These are phyloP conservation scores for Eucalyptus sideroxylon DNA, from an alignment of 345 rosid species.

Conservation along the genomic window DNA sequence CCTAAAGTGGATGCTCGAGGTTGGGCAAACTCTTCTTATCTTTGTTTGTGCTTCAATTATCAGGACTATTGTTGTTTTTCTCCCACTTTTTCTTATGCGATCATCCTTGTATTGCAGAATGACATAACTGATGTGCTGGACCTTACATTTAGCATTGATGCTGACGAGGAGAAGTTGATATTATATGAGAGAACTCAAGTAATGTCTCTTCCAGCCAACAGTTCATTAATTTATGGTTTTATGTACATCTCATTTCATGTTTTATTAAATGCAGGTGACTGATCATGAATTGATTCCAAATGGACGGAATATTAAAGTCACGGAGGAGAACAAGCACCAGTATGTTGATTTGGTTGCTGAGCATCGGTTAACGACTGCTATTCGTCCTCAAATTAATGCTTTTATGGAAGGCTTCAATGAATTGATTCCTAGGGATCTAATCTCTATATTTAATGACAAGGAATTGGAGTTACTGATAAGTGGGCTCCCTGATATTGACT, in stretches of 20 bases:
- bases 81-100: neutral
- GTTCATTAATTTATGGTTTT: neutral
- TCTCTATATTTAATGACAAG: constrained; percentile 89
- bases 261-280: constrained; percentile 47
- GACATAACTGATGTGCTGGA: constrained; percentile 71
- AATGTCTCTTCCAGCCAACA: neutral
- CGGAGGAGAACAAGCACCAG: constrained; percentile 91
- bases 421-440: constrained; percentile 61
- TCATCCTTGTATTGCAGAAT: constrained; percentile 42
- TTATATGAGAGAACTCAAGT: constrained; percentile 78
- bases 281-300: constrained; percentile 91
- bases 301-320: constrained; percentile 83
- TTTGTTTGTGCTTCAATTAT: neutral
- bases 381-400: constrained; percentile 95
- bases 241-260: neutral
- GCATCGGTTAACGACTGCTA: constrained; percentile 93
- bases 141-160: constrained; percentile 94
- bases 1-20: constrained; percentile 99
- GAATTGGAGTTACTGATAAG: constrained; percentile 88
- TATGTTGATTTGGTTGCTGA: constrained; percentile 85
- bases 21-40: constrained; percentile 1
- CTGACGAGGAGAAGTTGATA: constrained; percentile 93
- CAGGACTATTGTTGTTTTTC: neutral
- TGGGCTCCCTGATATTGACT: constrained; percentile 93
- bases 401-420: constrained; percentile 85